These are phyloP conservation scores for Aphanocladium album DNA, from an alignment of 2,329 filamentous ascomycete species.

Conservation along the genomic window DNA sequence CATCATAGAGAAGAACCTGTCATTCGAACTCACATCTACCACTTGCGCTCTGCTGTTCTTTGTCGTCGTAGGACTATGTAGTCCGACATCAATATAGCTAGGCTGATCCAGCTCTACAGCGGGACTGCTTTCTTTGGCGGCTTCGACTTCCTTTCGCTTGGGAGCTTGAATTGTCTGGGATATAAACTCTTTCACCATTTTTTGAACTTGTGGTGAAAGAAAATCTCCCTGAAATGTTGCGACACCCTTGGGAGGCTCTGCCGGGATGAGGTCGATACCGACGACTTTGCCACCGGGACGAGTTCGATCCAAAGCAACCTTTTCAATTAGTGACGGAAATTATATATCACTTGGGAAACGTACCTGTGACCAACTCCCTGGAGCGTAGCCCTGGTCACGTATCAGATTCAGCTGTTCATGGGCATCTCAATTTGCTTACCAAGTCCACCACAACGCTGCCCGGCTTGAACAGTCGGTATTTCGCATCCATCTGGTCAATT, in stretches of 20 bases:
- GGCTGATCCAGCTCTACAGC: slow-evolving; percentile 32
- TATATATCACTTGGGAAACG: slow-evolving; percentile 7
- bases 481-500: slow-evolving; percentile 65
- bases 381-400: slow-evolving; percentile 64
- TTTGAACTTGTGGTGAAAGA: slow-evolving; percentile 67
- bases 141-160: slow-evolving; percentile 7
- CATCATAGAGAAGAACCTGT: background rate
- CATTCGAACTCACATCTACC: slow-evolving; percentile 58
- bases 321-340: slow-evolving; percentile 9
- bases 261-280: slow-evolving; percentile 91
- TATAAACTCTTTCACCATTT: slow-evolving; percentile 72
- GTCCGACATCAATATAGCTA: slow-evolving; percentile 65
- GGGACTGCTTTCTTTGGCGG: slow-evolving; percentile 16
- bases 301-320: slow-evolving; percentile 79
- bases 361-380: slow-evolving; percentile 67
- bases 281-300: slow-evolving; percentile 73
- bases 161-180: slow-evolving; percentile 36
- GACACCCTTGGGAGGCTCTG: slow-evolving; percentile 85
- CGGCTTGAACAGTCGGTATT: slow-evolving; percentile 70
- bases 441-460: slow-evolving; percentile 89
- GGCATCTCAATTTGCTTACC: slow-evolving; percentile 41
- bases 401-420: background rate
- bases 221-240: slow-evolving; percentile 95
- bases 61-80: slow-evolving; percentile 33
- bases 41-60: slow-evolving; percentile 24